Conservation (phyloP, 2,329 filamentous ascomycete genomes). For the Cladorrhinum sp. region DNA sequence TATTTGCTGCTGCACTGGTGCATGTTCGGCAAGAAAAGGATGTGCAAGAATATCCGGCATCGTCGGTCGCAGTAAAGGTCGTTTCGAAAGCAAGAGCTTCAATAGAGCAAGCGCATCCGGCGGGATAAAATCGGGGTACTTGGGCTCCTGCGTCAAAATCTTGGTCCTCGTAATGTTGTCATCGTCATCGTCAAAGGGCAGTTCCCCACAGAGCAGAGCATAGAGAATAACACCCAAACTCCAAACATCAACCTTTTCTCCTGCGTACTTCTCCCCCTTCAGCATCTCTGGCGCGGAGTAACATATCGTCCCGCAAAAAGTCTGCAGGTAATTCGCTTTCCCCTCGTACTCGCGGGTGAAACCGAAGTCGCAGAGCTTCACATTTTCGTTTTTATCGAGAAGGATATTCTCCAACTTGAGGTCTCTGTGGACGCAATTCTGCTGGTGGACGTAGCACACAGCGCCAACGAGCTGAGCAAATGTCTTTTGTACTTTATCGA, state of each 20-base stretch:
- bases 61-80: slow-evolving; percentile 77
- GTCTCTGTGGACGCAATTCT: slow-evolving; percentile 63
- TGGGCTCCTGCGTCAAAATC: slow-evolving; percentile 83
- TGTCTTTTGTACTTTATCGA: slow-evolving; percentile 87
- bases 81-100: slow-evolving; percentile 79
- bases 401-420: slow-evolving; percentile 15
- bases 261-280: slow-evolving; percentile 95
- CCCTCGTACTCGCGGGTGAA: slow-evolving; percentile 98
- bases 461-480: slow-evolving; percentile 95
- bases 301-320: slow-evolving; percentile 95
- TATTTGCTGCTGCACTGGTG: slow-evolving; percentile 84
- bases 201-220: slow-evolving; percentile 75
- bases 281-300: slow-evolving; percentile 99
- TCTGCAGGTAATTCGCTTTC: slow-evolving; percentile 89
- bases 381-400: slow-evolving; percentile 14
- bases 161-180: slow-evolving; percentile 80
- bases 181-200: slow-evolving; percentile 95
- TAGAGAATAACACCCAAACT: slow-evolving; percentile 83
- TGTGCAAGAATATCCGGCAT: slow-evolving; percentile 83
- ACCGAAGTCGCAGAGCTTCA: slow-evolving; percentile 16
- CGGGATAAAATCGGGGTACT: slow-evolving; percentile 77
- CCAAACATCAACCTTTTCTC: slow-evolving; percentile 97
- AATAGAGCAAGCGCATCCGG: slow-evolving; percentile 75
- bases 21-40: slow-evolving; percentile 83
- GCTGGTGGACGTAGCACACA: slow-evolving; percentile 90